phyloP scores from a whole-genome alignment of 1,284 basidiomycete species.

The Uromyces viciae-fabae region DNA sequence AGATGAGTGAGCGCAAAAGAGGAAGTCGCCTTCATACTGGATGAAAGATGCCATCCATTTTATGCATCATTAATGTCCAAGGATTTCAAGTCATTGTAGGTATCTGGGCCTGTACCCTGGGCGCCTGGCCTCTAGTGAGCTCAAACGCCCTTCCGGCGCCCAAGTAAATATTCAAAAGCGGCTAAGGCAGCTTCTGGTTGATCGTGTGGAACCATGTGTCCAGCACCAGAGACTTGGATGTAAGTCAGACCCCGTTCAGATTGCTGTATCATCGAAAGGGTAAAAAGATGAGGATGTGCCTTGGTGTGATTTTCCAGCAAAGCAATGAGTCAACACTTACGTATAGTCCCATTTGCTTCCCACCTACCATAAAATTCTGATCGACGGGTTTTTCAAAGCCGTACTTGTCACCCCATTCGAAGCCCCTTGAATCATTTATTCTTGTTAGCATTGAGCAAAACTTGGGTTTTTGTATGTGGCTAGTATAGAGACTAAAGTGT shows the following conservation, averaged over 20 bases:
- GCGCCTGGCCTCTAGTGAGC: too few species aligned
- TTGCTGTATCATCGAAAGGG: background rate
- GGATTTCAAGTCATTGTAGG: too few species aligned
- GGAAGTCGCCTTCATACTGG: too few species aligned
- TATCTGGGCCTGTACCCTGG: too few species aligned
- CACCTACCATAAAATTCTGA: constrained; percentile 45
- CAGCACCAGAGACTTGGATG: constrained; percentile 23
- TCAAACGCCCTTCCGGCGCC: constrained; percentile 43
- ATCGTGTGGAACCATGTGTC: constrained; percentile 53
- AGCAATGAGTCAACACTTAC: background rate
- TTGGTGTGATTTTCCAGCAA: background rate
- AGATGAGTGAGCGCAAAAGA: too few species aligned
- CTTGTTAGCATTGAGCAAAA: background rate
- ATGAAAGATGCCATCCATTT: too few species aligned
- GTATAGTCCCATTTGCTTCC: background rate
- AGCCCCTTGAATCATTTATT: constrained; percentile 49
- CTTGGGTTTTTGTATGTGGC: background rate
- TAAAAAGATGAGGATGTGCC: background rate
- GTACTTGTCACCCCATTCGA: constrained; percentile 51
- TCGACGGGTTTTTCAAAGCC: constrained; percentile 51
- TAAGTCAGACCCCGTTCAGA: constrained; percentile 17
- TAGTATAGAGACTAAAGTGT: background rate
- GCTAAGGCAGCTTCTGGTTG: constrained; percentile 49
- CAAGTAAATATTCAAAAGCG: constrained; percentile 51
- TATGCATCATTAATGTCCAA: too few species aligned